These are phyloP conservation scores for Phytophthora foliorum DNA, from an alignment of 352 stramenopile species.

Conservation along the genomic window DNA sequence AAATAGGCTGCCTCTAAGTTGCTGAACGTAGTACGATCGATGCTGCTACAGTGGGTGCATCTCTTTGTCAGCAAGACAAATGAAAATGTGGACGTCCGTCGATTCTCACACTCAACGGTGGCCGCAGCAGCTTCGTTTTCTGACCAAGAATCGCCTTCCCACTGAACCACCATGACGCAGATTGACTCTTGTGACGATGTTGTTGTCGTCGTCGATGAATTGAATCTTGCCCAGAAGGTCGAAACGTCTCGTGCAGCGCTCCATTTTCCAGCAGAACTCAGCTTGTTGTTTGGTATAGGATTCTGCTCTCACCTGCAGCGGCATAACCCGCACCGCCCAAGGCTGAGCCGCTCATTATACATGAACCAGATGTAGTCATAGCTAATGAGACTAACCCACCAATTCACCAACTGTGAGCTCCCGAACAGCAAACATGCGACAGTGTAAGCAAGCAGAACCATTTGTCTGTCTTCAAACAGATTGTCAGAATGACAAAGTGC, in stretches of 20 bases:
- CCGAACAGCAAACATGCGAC: constrained; percentile 1
- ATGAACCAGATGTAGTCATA: constrained; percentile 11
- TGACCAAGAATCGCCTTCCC: constrained; percentile 17
- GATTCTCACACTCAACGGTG: constrained; percentile 14
- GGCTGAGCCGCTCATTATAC: constrained; percentile 3
- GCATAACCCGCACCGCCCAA: too few relatives aligned
- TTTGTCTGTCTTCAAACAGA: too few relatives aligned
- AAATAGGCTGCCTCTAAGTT: constrained; percentile 11
- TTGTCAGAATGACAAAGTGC: background rate
- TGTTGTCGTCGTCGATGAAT: background rate
- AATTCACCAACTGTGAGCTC: background rate
- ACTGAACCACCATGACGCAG: constrained; percentile 33
- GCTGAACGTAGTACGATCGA: background rate
- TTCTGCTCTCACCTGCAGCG: background rate
- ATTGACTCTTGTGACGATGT: background rate
- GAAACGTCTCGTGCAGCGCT: constrained; percentile 17
- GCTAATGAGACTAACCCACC: constrained; percentile 1
- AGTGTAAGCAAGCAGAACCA: background rate
- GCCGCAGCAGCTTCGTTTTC: background rate
- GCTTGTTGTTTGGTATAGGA: constrained; percentile 10
- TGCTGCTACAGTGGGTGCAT: constrained; percentile 8
- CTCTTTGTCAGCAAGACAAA: constrained; percentile 24
- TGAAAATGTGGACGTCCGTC: constrained; percentile 30
- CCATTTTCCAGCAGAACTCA: constrained; percentile 16
- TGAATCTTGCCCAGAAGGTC: constrained; percentile 41